Evolutionary conservation across 108 stramenopile genomes (phyloP).

Genomic region (Cylindrotheca closterium): DNA sequence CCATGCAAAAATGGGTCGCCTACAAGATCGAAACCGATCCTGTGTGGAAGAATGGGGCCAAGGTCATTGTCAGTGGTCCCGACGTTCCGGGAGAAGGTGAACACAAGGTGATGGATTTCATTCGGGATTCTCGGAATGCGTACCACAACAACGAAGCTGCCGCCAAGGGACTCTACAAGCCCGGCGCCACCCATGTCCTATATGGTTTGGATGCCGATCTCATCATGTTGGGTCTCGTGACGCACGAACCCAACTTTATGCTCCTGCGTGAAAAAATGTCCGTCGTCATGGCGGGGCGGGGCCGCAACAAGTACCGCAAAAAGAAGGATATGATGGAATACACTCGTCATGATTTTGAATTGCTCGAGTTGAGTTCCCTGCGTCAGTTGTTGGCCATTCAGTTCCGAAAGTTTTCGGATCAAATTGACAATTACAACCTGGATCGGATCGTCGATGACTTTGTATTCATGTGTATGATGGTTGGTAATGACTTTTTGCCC

Average conservation of each 20-base stretch:
- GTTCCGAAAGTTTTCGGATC: conserved; percentile 79
- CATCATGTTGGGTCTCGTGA: conserved; percentile 97
- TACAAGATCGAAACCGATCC: conserved; percentile 94
- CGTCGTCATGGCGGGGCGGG: conserved; percentile 89
- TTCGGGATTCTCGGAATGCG: conserved; percentile 63
- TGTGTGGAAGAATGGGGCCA: conserved; percentile 89
- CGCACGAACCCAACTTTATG: conserved; percentile 96
- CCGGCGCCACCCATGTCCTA: conserved; percentile 86
- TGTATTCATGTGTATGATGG: conserved; percentile 97
- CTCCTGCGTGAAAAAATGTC: conserved; percentile 96
- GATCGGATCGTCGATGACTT: conserved; percentile 96
- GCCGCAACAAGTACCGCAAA: conserved; percentile 81
- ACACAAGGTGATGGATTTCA: conserved; percentile 96
- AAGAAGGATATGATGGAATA: conserved; percentile 96
- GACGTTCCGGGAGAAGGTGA: conserved; percentile 99
- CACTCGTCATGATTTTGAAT: conserved; percentile 91
- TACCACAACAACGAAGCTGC: conserved; percentile 27
- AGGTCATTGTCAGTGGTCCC: conserved; percentile 93
- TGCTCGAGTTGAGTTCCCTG: conserved; percentile 81
- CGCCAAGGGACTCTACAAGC: conserved; percentile 34
- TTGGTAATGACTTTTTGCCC: conserved; percentile 98
- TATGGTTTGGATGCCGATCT: conserved; percentile 98
- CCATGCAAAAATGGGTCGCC: conserved; percentile 91
- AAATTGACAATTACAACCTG: conserved; percentile 59
- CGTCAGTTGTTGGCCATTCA: conserved; percentile 91